phyloP scores from a whole-genome alignment of 2,329 filamentous ascomycete genomes.

The Chaetomiaceae sp. region DNA sequence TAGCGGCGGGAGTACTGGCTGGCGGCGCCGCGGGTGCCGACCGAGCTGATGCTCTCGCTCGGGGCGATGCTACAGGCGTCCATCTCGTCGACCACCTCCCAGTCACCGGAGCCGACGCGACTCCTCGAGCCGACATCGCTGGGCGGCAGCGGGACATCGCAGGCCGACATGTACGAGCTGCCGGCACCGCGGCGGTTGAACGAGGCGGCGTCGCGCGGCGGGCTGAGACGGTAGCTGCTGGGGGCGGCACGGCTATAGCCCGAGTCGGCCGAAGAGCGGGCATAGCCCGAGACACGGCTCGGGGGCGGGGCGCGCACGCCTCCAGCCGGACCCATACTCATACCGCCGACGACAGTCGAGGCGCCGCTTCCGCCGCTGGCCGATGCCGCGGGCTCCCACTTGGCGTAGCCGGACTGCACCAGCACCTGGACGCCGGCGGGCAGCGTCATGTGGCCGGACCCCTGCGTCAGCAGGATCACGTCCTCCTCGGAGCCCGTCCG shows the following conservation, averaged over 20 bases:
- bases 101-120: constrained; percentile 8
- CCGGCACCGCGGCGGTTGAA: background rate
- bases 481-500: constrained; percentile 8
- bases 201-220: constrained; percentile 11
- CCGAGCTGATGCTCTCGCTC: constrained; percentile 22
- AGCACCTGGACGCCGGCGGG: constrained; percentile 20
- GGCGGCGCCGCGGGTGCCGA: constrained; percentile 11
- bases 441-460: constrained; percentile 22
- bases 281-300: constrained; percentile 17
- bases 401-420: constrained; percentile 17
- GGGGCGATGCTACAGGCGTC: constrained; percentile 20
- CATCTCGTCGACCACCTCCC: constrained; percentile 14
- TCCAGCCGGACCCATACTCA: background rate
- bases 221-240: constrained; percentile 7
- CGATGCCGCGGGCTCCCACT: constrained; percentile 4
- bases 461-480: constrained; percentile 13
- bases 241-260: constrained; percentile 8
- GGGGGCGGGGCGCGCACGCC: constrained; percentile 19
- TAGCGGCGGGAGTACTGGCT: background rate
- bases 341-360: constrained; percentile 9
- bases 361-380: background rate
- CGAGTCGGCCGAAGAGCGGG: constrained; percentile 17
- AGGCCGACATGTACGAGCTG: constrained; percentile 9
- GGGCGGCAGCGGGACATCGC: background rate
- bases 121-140: constrained; percentile 5